Evolutionary conservation across 345 rosid species (phyloP).

Genomic region (Leavenworthia alabamica): DNA sequence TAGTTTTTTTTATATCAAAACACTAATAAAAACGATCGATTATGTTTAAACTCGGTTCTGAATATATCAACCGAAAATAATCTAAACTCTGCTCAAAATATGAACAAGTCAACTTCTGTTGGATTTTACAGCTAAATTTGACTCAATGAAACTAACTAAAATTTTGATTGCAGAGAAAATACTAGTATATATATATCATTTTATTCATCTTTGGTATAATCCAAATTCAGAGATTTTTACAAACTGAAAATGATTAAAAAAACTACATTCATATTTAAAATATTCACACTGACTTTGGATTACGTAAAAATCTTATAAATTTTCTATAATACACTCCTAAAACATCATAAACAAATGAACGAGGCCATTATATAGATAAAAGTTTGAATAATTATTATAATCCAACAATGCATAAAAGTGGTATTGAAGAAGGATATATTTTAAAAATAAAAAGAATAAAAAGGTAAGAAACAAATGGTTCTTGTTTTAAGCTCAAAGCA

Average conservation of each 20-base stretch:
- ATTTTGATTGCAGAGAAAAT: not conserved
- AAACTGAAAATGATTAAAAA: not conserved
- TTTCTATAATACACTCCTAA: not conserved
- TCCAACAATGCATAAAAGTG: not conserved
- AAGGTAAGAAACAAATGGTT: not conserved
- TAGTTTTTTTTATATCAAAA: not conserved
- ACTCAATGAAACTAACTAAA: no score
- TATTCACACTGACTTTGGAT: not conserved
- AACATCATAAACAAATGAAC: not conserved
- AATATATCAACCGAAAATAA: not conserved
- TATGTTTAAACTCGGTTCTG: not conserved
- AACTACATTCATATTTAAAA: not conserved
- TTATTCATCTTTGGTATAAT: not conserved
- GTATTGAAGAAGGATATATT: not conserved
- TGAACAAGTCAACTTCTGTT: not conserved
- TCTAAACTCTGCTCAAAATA: not conserved
- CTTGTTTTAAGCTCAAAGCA: not conserved
- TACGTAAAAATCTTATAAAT: not conserved
- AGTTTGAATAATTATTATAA: not conserved
- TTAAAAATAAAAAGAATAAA: not conserved
- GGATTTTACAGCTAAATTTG: not conserved
- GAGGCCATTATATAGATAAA: not conserved
- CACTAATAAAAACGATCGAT: not conserved
- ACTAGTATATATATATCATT: not conserved
- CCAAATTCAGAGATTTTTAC: not conserved